Conservation (phyloP, 208 protist genomes). For the Willaertia magna region DNA sequence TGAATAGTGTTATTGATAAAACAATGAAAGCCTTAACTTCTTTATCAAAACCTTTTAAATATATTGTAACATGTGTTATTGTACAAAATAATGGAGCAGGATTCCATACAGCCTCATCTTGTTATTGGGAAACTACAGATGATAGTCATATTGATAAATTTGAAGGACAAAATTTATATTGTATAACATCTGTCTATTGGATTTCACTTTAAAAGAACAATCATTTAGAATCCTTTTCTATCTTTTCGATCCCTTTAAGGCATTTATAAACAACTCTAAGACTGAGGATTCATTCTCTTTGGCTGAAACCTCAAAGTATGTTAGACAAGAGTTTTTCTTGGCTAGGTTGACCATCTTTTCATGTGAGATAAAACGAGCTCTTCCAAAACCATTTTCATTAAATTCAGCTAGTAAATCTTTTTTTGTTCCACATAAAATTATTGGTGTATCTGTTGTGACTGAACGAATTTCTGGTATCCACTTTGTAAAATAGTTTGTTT, state of each 20-base stretch:
- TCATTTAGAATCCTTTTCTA: too few species aligned
- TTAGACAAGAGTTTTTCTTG: too few species aligned
- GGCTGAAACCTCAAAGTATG: too few species aligned
- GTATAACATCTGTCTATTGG: constrained; percentile 2
- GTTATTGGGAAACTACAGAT: constrained; percentile 50
- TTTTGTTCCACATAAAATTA: constrained; percentile 42
- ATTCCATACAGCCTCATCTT: constrained; percentile 48
- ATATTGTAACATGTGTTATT: constrained; percentile 47
- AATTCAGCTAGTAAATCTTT: too few species aligned
- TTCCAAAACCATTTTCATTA: too few species aligned
- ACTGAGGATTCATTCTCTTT: too few species aligned
- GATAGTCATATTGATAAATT: not conserved
- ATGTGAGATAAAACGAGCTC: too few species aligned
- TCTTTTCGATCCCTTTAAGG: too few species aligned
- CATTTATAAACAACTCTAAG: too few species aligned
- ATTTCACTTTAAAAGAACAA: not conserved
- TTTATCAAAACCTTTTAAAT: constrained; percentile 45
- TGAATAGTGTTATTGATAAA: constrained; percentile 26
- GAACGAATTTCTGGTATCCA: constrained; percentile 27
- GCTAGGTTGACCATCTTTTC: too few species aligned
- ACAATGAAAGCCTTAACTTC: constrained; percentile 25
- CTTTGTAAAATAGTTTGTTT: not conserved
- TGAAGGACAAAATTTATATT: not conserved
- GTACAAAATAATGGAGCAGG: constrained; percentile 66
- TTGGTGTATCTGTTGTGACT: constrained; percentile 28